Conservation (phyloP, 2,329 filamentous ascomycete species). For the Stachybotrys echinatus region DNA sequence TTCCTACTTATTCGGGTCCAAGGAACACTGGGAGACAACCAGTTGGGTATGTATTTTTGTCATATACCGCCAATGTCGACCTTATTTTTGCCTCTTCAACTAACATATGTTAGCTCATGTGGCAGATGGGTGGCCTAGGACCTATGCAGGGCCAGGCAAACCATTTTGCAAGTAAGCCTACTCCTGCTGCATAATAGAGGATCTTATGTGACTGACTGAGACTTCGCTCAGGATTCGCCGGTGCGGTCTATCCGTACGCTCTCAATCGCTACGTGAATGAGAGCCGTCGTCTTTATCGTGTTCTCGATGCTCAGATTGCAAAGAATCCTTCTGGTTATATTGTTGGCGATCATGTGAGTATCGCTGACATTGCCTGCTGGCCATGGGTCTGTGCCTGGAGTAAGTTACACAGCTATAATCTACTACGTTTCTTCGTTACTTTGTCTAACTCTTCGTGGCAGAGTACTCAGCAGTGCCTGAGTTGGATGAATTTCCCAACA, state of each 20-base stretch:
- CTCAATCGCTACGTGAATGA: constrained; percentile 74
- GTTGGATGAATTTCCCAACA: constrained; percentile 63
- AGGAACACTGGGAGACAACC: constrained; percentile 69
- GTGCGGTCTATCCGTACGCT: constrained; percentile 45
- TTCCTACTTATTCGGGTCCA: constrained; percentile 63
- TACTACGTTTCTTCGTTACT: not conserved
- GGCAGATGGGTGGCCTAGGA: constrained; percentile 70
- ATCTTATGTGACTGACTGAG: constrained; percentile 66
- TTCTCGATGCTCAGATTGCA: constrained; percentile 64
- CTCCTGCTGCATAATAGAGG: not conserved
- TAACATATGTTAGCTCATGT: constrained; percentile 39
- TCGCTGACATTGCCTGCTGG: constrained; percentile 71
- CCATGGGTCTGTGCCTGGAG: constrained; percentile 59
- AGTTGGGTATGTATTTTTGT: constrained; percentile 66
- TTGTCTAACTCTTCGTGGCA: constrained; percentile 8
- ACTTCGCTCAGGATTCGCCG: constrained; percentile 33
- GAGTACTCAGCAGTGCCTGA: constrained; percentile 25
- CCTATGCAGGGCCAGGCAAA: constrained; percentile 75
- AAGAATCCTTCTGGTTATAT: constrained; percentile 46
- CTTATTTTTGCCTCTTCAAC: not conserved
- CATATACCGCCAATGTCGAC: not conserved
- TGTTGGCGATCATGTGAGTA: constrained; percentile 59
- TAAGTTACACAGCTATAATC: constrained; percentile 15
- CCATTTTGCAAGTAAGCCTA: constrained; percentile 59
- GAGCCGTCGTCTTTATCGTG: constrained; percentile 69